Base-by-base conservation (phyloP, 495 filamentous ascomycete species). In the Copromyces sp. region DNA sequence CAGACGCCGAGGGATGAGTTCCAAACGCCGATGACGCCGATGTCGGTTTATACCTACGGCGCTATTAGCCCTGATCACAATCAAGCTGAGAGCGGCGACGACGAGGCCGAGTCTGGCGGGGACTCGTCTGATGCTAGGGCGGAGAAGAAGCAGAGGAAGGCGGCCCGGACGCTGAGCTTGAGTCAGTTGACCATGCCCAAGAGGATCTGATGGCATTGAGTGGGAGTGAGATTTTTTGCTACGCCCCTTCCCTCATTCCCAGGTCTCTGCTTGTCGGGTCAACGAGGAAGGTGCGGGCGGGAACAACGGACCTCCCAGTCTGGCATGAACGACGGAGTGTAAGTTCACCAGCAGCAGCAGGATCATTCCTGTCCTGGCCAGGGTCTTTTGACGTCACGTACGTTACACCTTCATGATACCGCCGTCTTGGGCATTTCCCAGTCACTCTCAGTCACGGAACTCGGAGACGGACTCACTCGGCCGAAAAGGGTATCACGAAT, bases 111-210 rank as follows among this genome's bases (percentile, higher is more conserved):
- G 1, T 74, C 73, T n/a, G 71, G 70, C 2, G 78, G 76, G n/a
- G 80, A 82, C n/a, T 77, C 78, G 14, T 35, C 12, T 35, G 53
- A 65, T 65, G 32, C 53, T 14, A 65, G 53, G 53, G 53, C 53
- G 29, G 53, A 65, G 29, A 65, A 17, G 39, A 77, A 78, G 73
- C 78, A 82, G 59, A 83, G 76, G 72, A 83, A 82, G 73, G 80
- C 83, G 5, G 82, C 84, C 32, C 73, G 83, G 71, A 86, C 86
- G 32, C 73, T 87, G 74, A 85, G 83, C 41, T 70, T 88, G 47
- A 84, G 86, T 61, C 85, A 86, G 76, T 73, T 87, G 68, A 87
- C 86, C 24, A 72, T 84, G 71, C 76, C 77, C 44, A 83, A 80
- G 78, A 75, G 77, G 40, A 24, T 68, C 42, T 59, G 70, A 65